Conservation (phyloP, 2,329 filamentous ascomycete genomes). For the Beauveria australis region DNA sequence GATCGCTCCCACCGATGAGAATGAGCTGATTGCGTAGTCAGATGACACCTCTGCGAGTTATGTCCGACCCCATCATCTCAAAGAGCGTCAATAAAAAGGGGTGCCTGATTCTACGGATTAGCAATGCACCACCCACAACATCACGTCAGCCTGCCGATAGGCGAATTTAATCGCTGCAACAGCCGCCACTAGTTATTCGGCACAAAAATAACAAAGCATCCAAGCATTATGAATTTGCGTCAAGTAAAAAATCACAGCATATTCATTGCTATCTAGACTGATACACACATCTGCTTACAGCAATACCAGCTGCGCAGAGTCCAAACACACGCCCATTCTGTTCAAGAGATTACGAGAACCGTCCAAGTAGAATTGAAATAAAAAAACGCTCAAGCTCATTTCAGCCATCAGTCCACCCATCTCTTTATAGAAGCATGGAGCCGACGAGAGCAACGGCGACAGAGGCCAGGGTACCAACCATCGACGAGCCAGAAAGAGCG, state of each 20-base stretch:
- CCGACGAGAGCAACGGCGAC: constrained; percentile 25
- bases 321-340: neutral
- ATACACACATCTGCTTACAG: constrained; percentile 5
- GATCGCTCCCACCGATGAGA: too few species aligned
- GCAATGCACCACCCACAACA: neutral
- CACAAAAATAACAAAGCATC: too few species aligned
- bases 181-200: too few species aligned
- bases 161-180: neutral
- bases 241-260: neutral
- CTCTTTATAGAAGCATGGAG: constrained; percentile 2
- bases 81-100: too few species aligned
- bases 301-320: neutral
- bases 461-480: constrained; percentile 19
- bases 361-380: constrained; percentile 1
- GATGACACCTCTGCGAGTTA: too few species aligned
- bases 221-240: neutral
- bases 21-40: too few species aligned
- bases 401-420: neutral
- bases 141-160: neutral
- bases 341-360: constrained; percentile 3
- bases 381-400: neutral
- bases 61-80: neutral
- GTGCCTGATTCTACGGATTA: neutral
- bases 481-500: constrained; percentile 20
- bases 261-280: constrained; percentile 10